Percentiles rank a stretch among this genome's conserved stretches.
Evolutionary conservation across 2,329 filamentous ascomycete species (phyloP).

Genomic region (Penicillium janthinellum): DNA sequence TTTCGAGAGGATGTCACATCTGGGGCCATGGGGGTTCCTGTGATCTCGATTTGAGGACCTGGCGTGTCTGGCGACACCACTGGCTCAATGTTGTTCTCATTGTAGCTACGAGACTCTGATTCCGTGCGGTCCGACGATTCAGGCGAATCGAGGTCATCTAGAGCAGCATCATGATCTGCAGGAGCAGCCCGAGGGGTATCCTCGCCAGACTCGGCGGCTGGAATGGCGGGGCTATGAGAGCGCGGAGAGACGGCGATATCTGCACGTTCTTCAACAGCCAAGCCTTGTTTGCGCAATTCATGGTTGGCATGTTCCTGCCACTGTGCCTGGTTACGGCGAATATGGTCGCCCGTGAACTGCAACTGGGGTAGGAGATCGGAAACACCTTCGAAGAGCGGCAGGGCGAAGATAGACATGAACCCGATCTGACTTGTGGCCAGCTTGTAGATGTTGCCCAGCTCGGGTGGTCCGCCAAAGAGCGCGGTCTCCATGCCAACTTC

Average conservation of each 20-base stretch:
- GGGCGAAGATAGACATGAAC: slow-evolving; percentile 95
- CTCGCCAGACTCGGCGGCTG: slow-evolving; percentile 2
- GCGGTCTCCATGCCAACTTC: slow-evolving; percentile 87
- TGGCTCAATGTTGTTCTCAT: slow-evolving; percentile 38
- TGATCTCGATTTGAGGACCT: slow-evolving; percentile 40
- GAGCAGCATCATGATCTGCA: background rate
- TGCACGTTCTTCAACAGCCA: slow-evolving; percentile 24
- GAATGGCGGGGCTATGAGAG: slow-evolving; percentile 35
- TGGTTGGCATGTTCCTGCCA: slow-evolving; percentile 56
- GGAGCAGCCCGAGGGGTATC: slow-evolving; percentile 14
- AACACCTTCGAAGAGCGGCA: slow-evolving; percentile 86
- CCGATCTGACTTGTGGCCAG: slow-evolving; percentile 85
- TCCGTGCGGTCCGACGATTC: slow-evolving; percentile 13
- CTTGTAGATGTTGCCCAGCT: slow-evolving; percentile 79
- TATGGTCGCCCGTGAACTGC: slow-evolving; percentile 79
- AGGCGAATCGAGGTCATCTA: slow-evolving; percentile 23
- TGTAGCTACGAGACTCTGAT: slow-evolving; percentile 22
- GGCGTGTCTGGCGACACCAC: slow-evolving; percentile 40
- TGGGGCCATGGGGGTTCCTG: slow-evolving; percentile 26
- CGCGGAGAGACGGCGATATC: slow-evolving; percentile 37
- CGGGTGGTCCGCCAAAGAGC: slow-evolving; percentile 74
- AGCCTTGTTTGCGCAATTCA: slow-evolving; percentile 31
- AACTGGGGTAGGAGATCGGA: slow-evolving; percentile 83
- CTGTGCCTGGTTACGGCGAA: slow-evolving; percentile 71
- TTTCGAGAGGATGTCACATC: slow-evolving; percentile 33